Base-by-base conservation (phyloP, 2,329 filamentous ascomycete species). In the Aureobasidium sp. region DNA sequence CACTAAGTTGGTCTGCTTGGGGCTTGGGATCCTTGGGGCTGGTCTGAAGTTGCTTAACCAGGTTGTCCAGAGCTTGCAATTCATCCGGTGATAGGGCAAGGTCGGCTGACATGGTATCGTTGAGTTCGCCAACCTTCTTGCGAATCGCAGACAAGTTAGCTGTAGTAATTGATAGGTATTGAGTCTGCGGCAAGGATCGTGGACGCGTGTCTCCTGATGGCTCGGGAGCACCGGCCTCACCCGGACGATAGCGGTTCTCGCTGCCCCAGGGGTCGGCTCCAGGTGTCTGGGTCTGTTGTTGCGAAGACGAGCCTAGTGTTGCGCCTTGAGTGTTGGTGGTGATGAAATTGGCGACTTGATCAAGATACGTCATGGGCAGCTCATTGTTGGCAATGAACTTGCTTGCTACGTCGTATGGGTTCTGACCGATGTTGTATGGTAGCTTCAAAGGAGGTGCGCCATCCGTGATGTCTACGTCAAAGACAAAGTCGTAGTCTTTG, bases 381-480 rank as follows among this genome's bases (percentile, higher is more conserved):
- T 97, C 88, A 69, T 97, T 95, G 70, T 92, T 87, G 68, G 87
- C 84, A 52, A 97, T 87, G 68, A 97, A 99, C 71, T 91, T 96
- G 39, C 88, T 90, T 0, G 94, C 93, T 2, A 88, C 87, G 68
- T 96, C 90, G 73, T 95, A 97, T 0, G 91, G 90, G 68, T 97
- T 97, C 71, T 97, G 88, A 1, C 89, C 91, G 14, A 93, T 81
- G 72, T 97, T 97, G 76, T 89, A 97, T 0, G 93, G 91, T n/a
- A 97, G 81, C 74, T 97, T 97, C 49, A 97, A 79, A 0, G 93
- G 86, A 14, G 93, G 92, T 70, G 95, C 93, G 58, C 91, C 93
- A 70, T 97, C 93, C 72, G 96, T 90, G 65, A 97, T 95, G 69
- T 96, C 92, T 29, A 97, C 92, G 70, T 97, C 92, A 68, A 97